Conservation (phyloP, 306 rosid genomes). For the Prinsepia uniflora region DNA sequence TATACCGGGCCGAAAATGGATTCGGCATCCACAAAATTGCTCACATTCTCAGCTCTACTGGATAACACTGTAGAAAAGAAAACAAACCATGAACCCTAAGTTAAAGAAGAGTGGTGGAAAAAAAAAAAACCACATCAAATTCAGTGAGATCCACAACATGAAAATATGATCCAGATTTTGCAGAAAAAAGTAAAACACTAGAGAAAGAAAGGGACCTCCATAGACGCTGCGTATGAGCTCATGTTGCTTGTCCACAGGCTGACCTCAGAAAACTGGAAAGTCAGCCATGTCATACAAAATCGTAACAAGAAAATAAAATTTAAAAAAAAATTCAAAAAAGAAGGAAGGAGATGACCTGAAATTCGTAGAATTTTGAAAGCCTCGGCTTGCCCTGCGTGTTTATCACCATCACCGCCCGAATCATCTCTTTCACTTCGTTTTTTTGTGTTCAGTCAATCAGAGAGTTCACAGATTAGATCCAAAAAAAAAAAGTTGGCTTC, state of each 20-base stretch:
- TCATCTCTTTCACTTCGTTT: conserved; percentile 40
- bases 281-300: conserved; percentile 5
- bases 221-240: conserved; percentile 79
- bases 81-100: not conserved
- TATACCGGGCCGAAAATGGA: conserved; percentile 79
- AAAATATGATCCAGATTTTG: not conserved
- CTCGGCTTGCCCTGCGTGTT: conserved; percentile 95
- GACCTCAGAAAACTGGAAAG: conserved; percentile 33
- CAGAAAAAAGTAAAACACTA: not conserved
- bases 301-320: not conserved
- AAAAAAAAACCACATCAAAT: not conserved
- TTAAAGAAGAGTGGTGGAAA: not conserved
- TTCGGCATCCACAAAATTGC: conserved; percentile 83
- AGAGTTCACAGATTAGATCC: not conserved
- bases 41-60: conserved; percentile 84
- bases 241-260: conserved; percentile 87
- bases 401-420: conserved; percentile 76
- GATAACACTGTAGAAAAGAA: conserved; percentile 50
- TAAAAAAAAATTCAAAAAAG: not conserved
- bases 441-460: not conserved
- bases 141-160: not conserved
- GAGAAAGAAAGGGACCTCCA: conserved; percentile 48
- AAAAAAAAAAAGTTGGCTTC: too few species aligned
- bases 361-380: conserved; percentile 79
- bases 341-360: conserved; percentile 46